Evolutionary conservation across 768 basidiomycete species (phyloP).

Genomic region (Calvatia gigantea): DNA sequence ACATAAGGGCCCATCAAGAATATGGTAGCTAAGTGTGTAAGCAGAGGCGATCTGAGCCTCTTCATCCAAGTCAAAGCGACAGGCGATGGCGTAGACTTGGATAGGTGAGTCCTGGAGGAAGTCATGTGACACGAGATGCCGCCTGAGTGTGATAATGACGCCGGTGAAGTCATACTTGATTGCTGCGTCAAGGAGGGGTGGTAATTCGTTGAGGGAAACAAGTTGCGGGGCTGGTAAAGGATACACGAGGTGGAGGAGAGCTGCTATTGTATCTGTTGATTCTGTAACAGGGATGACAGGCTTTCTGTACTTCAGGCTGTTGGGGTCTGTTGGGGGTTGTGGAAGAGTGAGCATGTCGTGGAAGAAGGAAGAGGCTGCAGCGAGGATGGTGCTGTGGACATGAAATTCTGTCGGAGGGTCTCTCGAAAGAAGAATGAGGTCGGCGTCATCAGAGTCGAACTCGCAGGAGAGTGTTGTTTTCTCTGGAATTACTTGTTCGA

Average conservation of each 20-base stretch:
- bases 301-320: conserved; percentile 14
- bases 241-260: conserved; percentile 59
- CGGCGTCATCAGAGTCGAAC: conserved; percentile 39
- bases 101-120: conserved; percentile 48
- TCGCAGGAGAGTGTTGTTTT: conserved; percentile 5
- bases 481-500: background rate
- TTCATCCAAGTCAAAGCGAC: conserved; percentile 58
- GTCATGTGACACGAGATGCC: conserved; percentile 43
- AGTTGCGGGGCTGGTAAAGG: conserved; percentile 55
- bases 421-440: conserved; percentile 47
- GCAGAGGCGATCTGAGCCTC: conserved; percentile 61
- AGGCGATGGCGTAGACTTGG: conserved; percentile 70
- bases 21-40: conserved; percentile 48
- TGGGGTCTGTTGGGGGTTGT: conserved; percentile 30
- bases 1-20: conserved; percentile 54
- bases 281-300: conserved; percentile 60
- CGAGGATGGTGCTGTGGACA: conserved; percentile 60
- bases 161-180: conserved; percentile 60
- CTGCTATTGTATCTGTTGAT: conserved; percentile 36
- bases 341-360: conserved; percentile 65
- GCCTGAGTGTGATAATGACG: conserved; percentile 46
- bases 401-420: conserved; percentile 44
- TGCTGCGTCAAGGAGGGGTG: conserved; percentile 47
- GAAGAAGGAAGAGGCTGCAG: conserved; percentile 66
- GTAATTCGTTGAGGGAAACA: conserved; percentile 49